These are phyloP conservation scores for Diaporthe sp. DNA, from an alignment of 2,329 filamentous ascomycete species.

Conservation along the genomic window DNA sequence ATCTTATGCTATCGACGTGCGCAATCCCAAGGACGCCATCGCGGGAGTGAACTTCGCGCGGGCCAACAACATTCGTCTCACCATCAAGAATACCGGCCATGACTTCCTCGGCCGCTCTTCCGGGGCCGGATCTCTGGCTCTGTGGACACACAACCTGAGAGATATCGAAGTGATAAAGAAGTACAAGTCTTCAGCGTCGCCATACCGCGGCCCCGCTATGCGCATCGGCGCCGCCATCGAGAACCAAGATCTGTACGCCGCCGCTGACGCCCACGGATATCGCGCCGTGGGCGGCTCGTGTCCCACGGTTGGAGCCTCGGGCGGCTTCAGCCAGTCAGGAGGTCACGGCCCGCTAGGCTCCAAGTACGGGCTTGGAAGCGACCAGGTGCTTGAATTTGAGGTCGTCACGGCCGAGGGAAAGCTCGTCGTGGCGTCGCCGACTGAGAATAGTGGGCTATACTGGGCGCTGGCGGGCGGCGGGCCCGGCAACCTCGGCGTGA, in stretches of 20 bases:
- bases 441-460: conserved; percentile 41
- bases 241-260: neutral
- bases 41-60: conserved; percentile 7
- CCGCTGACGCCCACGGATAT: conserved; percentile 53
- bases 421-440: conserved; percentile 56
- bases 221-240: neutral
- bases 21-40: conserved; percentile 38
- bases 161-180: neutral
- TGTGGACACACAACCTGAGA: conserved; percentile 14
- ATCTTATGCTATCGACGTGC: conserved; percentile 46
- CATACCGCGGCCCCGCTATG: neutral
- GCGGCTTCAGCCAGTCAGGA: conserved; percentile 67
- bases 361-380: conserved; percentile 61
- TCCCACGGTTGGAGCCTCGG: conserved; percentile 63
- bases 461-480: conserved; percentile 47
- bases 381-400: conserved; percentile 61
- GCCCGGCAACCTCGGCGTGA: neutral
- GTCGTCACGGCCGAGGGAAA: conserved; percentile 54
- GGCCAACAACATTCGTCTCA: neutral
- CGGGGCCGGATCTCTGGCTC: neutral
- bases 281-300: conserved; percentile 62
- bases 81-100: conserved; percentile 49
- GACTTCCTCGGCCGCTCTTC: conserved; percentile 42
- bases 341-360: conserved; percentile 62
- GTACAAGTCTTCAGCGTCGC: neutral